phyloP scores from a whole-genome alignment of 371 early-diverging fungal genomes.

The Fennellomyces sp. region DNA sequence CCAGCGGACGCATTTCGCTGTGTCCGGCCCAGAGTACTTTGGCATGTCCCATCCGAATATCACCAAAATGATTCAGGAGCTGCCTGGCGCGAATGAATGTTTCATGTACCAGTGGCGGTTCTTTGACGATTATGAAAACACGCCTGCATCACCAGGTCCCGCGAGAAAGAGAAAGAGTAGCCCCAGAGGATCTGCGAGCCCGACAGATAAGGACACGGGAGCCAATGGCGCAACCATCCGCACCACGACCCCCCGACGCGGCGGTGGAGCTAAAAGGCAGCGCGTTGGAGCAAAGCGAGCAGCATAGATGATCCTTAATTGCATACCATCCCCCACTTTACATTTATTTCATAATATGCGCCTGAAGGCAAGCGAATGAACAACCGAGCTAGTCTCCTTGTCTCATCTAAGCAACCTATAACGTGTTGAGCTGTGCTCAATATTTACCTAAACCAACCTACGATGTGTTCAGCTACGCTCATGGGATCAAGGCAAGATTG shows the following conservation, averaged over 20 bases:
- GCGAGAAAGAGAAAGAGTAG: background rate
- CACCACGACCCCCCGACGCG: too few species aligned
- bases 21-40: conserved; percentile 91
- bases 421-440: too few species aligned
- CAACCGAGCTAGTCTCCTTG: too few species aligned
- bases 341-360: too few species aligned
- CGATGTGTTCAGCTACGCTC: too few species aligned
- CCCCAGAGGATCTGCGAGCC: conserved; percentile 1
- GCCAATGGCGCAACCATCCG: background rate
- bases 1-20: conserved; percentile 74
- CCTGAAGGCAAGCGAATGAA: too few species aligned
- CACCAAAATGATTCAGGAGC: conserved; percentile 85
- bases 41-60: conserved; percentile 88
- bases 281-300: background rate
- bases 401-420: too few species aligned
- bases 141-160: conserved; percentile 6
- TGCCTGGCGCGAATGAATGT: conserved; percentile 76
- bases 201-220: background rate
- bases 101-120: conserved; percentile 65
- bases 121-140: conserved; percentile 5
- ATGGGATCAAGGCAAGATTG: too few species aligned
- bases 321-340: too few species aligned
- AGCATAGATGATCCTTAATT: too few species aligned
- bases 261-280: conserved; percentile 5
- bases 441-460: too few species aligned